Conservation (phyloP, 2,329 filamentous ascomycete genomes). For the Penicillium sp. region DNA sequence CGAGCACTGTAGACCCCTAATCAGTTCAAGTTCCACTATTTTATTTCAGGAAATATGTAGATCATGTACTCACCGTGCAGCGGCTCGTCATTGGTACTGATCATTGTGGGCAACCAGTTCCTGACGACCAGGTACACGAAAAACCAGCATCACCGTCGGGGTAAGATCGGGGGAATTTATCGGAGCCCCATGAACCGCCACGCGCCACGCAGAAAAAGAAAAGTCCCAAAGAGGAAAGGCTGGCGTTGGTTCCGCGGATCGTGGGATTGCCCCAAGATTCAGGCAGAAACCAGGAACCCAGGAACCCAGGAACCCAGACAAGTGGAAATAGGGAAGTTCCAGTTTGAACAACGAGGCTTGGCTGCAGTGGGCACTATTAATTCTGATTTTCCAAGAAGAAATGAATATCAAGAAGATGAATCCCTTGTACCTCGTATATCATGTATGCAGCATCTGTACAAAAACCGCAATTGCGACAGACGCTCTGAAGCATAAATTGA, state of each 20-base stretch:
- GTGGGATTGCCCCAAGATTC: conserved; percentile 13
- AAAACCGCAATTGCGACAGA: not conserved
- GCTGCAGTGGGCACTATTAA: not conserved
- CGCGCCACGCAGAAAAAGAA: conserved; percentile 21
- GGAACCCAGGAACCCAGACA: not conserved
- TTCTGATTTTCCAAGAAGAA: not conserved
- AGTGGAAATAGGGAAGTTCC: conserved; percentile 3
- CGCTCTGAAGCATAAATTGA: not conserved
- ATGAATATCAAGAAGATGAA: no score
- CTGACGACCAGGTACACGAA: conserved; percentile 1
- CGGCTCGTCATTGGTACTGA: conserved; percentile 36
- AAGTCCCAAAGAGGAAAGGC: conserved; percentile 37
- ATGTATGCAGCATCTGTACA: not conserved
- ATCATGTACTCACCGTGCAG: conserved; percentile 35
- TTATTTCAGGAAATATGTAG: conserved; percentile 14
- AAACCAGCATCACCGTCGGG: conserved; percentile 3
- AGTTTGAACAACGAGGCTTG: not conserved
- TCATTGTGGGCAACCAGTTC: conserved; percentile 28
- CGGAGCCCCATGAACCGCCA: conserved; percentile 12
- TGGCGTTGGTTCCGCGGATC: conserved; percentile 28
- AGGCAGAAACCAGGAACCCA: conserved; percentile 6
- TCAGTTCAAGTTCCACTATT: conserved; percentile 27
- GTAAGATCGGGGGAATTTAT: conserved; percentile 10
- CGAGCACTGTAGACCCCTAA: conserved; percentile 54
- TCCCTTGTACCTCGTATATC: not conserved